phyloP scores from a whole-genome alignment of 2,329 filamentous ascomycete genomes.

The Aspergillus calidoustus region DNA sequence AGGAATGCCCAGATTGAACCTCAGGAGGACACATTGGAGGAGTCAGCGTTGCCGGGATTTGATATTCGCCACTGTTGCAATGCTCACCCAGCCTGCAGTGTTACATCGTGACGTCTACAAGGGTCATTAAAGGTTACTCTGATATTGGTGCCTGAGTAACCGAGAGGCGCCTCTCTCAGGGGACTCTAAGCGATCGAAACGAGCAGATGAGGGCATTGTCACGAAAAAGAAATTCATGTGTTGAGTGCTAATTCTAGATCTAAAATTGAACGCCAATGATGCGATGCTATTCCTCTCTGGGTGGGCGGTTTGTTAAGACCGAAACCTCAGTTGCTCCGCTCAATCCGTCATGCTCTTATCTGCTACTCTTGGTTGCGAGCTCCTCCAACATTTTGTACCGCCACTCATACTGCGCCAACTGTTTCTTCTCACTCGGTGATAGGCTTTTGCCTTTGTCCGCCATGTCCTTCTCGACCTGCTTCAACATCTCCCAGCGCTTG shows the following conservation, averaged over 20 bases:
- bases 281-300: slow-evolving; percentile 15
- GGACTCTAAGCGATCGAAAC: neutral
- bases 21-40: neutral
- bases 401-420: slow-evolving; percentile 42
- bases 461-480: slow-evolving; percentile 39
- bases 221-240: slow-evolving; percentile 15
- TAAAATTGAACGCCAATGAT: slow-evolving; percentile 35
- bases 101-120: slow-evolving; percentile 13
- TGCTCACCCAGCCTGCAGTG: slow-evolving; percentile 10
- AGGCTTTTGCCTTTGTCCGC: slow-evolving; percentile 37
- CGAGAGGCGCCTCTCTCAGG: neutral
- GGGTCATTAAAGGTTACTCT: slow-evolving; percentile 4
- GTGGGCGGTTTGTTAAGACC: neutral
- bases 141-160: slow-evolving; percentile 13
- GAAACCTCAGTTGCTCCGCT: neutral
- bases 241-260: slow-evolving; percentile 22
- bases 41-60: neutral
- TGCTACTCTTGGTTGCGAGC: slow-evolving; percentile 32
- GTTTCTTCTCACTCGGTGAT: slow-evolving; percentile 36
- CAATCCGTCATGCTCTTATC: slow-evolving; percentile 6
- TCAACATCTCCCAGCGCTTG: slow-evolving; percentile 42
- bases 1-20: neutral
- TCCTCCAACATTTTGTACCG: slow-evolving; percentile 40
- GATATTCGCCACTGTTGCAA: slow-evolving; percentile 10
- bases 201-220: neutral